phyloP scores from a whole-genome alignment of 1,284 basidiomycete genomes.

The Apiotrichum brassicae region DNA sequence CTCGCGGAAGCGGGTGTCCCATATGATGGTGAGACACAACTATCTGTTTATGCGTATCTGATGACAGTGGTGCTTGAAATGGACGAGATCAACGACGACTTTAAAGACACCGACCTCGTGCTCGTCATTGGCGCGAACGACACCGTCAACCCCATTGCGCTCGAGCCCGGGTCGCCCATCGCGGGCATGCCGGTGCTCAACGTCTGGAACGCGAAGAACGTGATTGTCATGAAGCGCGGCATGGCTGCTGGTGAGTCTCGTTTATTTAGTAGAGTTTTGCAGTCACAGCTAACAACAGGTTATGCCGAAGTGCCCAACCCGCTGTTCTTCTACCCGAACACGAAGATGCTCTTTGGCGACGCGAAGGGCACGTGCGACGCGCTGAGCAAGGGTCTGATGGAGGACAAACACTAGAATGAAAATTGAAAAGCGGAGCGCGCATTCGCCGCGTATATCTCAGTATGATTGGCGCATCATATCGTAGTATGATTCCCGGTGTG shows the following conservation, averaged over 20 bases:
- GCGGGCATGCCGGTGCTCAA: conserved; percentile 83
- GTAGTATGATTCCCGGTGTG: too few species aligned
- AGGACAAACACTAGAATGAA: background rate
- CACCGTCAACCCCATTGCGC: conserved; percentile 78
- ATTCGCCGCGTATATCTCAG: too few species aligned
- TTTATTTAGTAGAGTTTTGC: conserved; percentile 9
- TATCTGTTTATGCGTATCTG: background rate
- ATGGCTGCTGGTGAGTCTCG: conserved; percentile 55
- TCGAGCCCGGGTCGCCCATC: conserved; percentile 75
- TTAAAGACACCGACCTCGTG: conserved; percentile 72
- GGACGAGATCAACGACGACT: conserved; percentile 88
- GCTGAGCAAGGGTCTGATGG: conserved; percentile 32
- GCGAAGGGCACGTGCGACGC: conserved; percentile 77
- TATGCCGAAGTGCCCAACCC: conserved; percentile 75
- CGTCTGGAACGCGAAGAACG: conserved; percentile 84
- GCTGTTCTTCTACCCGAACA: conserved; percentile 80
- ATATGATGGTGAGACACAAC: conserved; percentile 63
- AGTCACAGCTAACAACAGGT: conserved; percentile 5
- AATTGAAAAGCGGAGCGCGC: too few species aligned
- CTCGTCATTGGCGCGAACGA: conserved; percentile 74
- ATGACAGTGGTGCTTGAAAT: conserved; percentile 71
- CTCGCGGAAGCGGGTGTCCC: conserved; percentile 80
- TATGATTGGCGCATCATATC: too few species aligned
- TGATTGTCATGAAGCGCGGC: conserved; percentile 81
- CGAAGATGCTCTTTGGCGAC: conserved; percentile 82